Conservation (phyloP, 208 protist species). For the Herpetomonas samuelpessoai region DNA sequence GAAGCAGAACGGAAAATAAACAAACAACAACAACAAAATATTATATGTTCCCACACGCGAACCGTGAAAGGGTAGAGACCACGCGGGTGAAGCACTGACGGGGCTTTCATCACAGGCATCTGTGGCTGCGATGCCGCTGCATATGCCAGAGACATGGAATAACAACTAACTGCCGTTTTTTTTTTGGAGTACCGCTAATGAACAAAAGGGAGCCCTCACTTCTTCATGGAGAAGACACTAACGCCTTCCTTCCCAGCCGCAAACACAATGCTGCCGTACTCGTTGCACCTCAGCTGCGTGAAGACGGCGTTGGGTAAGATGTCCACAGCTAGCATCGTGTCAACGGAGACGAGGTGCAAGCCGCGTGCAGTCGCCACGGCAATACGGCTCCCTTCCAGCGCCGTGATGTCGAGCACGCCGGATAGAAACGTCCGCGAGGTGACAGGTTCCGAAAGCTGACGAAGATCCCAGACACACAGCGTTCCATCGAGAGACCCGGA, state of each 20-base stretch:
- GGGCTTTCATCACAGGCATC: no score
- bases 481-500: constrained; percentile 65
- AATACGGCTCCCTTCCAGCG: constrained; percentile 23
- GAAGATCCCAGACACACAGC: constrained; percentile 68
- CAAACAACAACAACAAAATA: no score
- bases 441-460: constrained; percentile 39
- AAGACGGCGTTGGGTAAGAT: constrained; percentile 37
- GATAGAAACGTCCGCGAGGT: constrained; percentile 28
- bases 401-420: constrained; percentile 48
- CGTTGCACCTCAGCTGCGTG: constrained; percentile 34
- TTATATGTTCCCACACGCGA: no score
- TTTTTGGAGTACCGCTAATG: no score
- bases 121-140: no score
- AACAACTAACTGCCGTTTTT: no score
- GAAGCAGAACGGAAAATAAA: no score
- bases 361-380: constrained; percentile 63
- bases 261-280: constrained; percentile 33
- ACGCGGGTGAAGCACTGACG: no score
- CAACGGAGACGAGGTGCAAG: constrained; percentile 44
- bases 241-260: constrained; percentile 26
- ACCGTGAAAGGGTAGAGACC: no score
- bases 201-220: background rate
- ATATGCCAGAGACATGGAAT: no score
- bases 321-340: constrained; percentile 27
- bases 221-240: constrained; percentile 20